Base-by-base conservation (phyloP, 768 basidiomycete genomes). In the Lanmaoa pseudosensibilis region DNA sequence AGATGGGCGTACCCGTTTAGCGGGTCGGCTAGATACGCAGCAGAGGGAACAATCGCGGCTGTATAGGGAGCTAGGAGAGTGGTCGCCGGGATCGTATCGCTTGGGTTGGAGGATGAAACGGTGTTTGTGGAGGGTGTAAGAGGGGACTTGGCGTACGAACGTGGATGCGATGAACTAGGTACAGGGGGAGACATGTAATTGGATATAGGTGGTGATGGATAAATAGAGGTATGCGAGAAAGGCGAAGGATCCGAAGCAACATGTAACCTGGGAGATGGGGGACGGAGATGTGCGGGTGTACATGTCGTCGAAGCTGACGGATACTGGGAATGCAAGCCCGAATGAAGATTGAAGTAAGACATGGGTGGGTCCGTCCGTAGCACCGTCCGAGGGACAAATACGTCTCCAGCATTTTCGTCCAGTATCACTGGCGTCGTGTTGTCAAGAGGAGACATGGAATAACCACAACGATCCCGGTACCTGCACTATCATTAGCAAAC, bases 1-100 rank as follows among this genome's bases (percentile, higher is more conserved):
- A 86, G 77, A 58, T 86, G 84, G 0, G 86, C 83, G 64, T 96
- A 97, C n/a, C 87, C 88, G 65, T 94, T 96, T 60, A 92, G 80
- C 0, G 92, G 88, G 64, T 94, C 90, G 4, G 77, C 68, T 30
- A 92, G 79, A 71, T 97, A 97, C 1, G 77, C 66, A 0, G 85
- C 74, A 19, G 84, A 83, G 4, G 88, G 85, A 16, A 83, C 79
- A 50, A 95, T 80, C 23, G 83, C 76, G 21, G 86, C 83, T 0
- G 77, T 78, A 58, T 81, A 87, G 0, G 88, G 85, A 0, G 87
- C 78, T 40, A 96, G 80, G 54, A 87, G 78, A 3, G 76, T 68
- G 9, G 81, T 74, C 0, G 81, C 74, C 0, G 83, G 73, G 37
- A 93, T 78, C 2, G 85, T 74, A 3, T 76, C 62, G 1, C 83